These are phyloP conservation scores for Lipomyces anomalus DNA, from an alignment of 805 yeast species.

Conservation along the genomic window DNA sequence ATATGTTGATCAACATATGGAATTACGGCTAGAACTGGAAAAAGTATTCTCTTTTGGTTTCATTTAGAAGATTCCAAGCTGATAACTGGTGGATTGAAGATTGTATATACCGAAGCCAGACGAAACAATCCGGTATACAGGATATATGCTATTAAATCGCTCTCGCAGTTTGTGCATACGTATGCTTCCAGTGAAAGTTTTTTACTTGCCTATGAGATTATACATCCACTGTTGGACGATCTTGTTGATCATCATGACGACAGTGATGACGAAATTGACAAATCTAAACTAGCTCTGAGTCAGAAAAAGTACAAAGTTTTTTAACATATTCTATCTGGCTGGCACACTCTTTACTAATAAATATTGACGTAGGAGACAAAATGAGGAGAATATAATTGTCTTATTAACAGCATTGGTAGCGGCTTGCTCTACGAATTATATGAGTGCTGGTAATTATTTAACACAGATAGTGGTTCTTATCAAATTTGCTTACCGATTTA, in stretches of 20 bases:
- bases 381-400: neutral
- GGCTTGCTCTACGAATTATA: neutral
- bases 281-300: no score
- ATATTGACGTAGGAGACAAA: neutral
- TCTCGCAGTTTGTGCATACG: slow-evolving; percentile 41
- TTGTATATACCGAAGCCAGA: slow-evolving; percentile 54
- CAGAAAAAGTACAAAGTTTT: neutral
- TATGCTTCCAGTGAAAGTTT: neutral
- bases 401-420: neutral
- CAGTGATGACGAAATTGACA: neutral
- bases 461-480: no score
- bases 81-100: slow-evolving; percentile 36
- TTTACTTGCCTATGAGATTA: neutral
- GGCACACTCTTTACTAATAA: neutral
- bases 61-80: neutral
- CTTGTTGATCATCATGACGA: neutral
- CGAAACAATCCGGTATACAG: slow-evolving; percentile 64
- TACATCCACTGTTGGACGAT: neutral
- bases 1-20: slow-evolving; percentile 32
- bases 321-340: no score
- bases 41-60: slow-evolving; percentile 3
- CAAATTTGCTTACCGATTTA: neutral
- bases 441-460: neutral
- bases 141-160: slow-evolving; percentile 45
- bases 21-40: slow-evolving; percentile 30